These are phyloP conservation scores for Pezicula radicicola DNA, from an alignment of 2,329 filamentous ascomycete genomes.

Conservation along the genomic window DNA sequence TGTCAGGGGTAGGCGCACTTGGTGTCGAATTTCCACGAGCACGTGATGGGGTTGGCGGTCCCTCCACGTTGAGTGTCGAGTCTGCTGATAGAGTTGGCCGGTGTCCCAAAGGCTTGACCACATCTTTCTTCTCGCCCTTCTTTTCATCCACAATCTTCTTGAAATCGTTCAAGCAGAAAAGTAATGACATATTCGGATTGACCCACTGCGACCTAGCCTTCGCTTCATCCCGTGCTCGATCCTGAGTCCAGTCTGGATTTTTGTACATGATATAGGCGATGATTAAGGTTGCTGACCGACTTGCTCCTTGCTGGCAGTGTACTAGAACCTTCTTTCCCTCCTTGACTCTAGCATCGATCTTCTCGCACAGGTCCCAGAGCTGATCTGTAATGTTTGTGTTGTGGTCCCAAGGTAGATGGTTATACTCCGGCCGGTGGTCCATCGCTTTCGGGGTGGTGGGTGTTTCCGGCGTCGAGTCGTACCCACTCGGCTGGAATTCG, in stretches of 20 bases:
- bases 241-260: constrained; percentile 72
- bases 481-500: constrained; percentile 44
- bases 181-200: constrained; percentile 86
- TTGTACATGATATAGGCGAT: constrained; percentile 83
- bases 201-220: constrained; percentile 85
- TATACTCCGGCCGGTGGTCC: constrained; percentile 67
- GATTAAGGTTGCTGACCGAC: constrained; percentile 79
- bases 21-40: constrained; percentile 53
- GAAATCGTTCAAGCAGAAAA: constrained; percentile 86
- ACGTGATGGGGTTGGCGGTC: constrained; percentile 42
- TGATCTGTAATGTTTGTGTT: constrained; percentile 83
- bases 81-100: constrained; percentile 58
- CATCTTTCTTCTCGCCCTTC: constrained; percentile 33
- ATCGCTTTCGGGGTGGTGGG: constrained; percentile 57
- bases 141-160: constrained; percentile 59
- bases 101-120: constrained; percentile 51
- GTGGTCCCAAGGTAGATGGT: constrained; percentile 85
- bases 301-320: constrained; percentile 84
- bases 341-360: constrained; percentile 69
- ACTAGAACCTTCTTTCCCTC: constrained; percentile 77
- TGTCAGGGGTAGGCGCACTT: constrained; percentile 20
- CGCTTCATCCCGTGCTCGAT: constrained; percentile 78
- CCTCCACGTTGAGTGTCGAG: constrained; percentile 32
- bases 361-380: constrained; percentile 70
- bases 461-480: constrained; percentile 23